Evolutionary conservation across 345 rosid species (phyloP).

Genomic region (Moringa oleifera): DNA sequence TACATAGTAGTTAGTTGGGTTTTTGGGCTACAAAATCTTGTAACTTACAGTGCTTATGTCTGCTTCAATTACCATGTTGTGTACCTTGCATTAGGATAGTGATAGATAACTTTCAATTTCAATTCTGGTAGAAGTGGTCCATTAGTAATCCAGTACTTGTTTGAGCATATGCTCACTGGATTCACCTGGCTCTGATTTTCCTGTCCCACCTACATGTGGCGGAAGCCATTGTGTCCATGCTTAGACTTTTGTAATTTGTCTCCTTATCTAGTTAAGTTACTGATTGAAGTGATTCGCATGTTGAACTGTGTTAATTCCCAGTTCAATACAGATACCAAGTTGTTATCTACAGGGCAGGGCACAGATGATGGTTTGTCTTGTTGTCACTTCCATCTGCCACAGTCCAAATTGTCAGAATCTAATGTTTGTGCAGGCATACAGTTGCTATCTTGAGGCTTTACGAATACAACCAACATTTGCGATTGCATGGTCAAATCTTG

Average conservation of each 20-base stretch:
- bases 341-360: slow-evolving; percentile 62
- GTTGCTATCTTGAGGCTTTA: slow-evolving; percentile 91
- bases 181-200: slow-evolving; percentile 22
- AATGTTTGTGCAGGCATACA: slow-evolving; percentile 93
- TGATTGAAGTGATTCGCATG: slow-evolving; percentile 58
- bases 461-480: slow-evolving; percentile 97
- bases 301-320: slow-evolving; percentile 61
- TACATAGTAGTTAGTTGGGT: neutral
- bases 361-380: slow-evolving; percentile 80
- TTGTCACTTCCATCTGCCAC: slow-evolving; percentile 67
- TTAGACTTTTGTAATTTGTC: slow-evolving; percentile 13
- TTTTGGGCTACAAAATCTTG: slow-evolving; percentile 14
- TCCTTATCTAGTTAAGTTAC: slow-evolving; percentile 47
- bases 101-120: too few relatives aligned
- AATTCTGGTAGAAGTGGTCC: neutral
- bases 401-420: slow-evolving; percentile 69
- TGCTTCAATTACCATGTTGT: too few relatives aligned
- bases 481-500: slow-evolving; percentile 99
- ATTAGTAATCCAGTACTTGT: slow-evolving; percentile 5
- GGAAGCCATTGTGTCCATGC: slow-evolving; percentile 19
- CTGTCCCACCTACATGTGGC: slow-evolving; percentile 11
- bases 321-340: slow-evolving; percentile 66
- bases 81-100: too few relatives aligned
- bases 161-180: slow-evolving; percentile 15
- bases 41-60: neutral